Evolutionary conservation across 148 eudicot genomes (phyloP).

Genomic region (Dysphania ambrosioides): DNA sequence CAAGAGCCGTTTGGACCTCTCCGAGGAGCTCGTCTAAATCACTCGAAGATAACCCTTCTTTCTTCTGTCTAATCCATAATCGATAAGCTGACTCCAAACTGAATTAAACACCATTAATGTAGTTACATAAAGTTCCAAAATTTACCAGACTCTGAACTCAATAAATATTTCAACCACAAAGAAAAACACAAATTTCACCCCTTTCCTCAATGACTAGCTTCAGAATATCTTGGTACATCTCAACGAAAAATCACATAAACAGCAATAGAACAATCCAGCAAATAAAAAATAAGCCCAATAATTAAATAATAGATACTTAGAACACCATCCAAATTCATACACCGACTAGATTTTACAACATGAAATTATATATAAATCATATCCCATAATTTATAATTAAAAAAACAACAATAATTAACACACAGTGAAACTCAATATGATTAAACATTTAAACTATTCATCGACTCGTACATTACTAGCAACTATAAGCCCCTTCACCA

Average conservation of each 20-base stretch:
- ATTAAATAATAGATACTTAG: neutral
- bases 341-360: neutral
- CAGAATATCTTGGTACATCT: neutral
- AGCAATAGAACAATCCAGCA: neutral
- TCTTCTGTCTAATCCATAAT: slow-evolving; percentile 66
- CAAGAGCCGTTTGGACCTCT: slow-evolving; percentile 80
- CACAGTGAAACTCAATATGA: neutral
- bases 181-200: neutral
- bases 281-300: neutral
- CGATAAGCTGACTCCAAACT: slow-evolving; percentile 85
- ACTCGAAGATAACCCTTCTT: slow-evolving; percentile 40
- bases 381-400: neutral
- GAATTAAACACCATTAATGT: neutral
- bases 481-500: neutral
- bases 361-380: neutral
- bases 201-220: neutral
- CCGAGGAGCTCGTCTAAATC: slow-evolving; percentile 55
- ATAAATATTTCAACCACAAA: neutral
- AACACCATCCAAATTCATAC: neutral
- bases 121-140: neutral
- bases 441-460: neutral
- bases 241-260: neutral
- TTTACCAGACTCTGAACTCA: neutral
- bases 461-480: neutral
- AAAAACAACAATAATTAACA: neutral